Base-by-base conservation (phyloP, 2,329 filamentous ascomycete genomes). In the Hymenoscyphus occultus region DNA sequence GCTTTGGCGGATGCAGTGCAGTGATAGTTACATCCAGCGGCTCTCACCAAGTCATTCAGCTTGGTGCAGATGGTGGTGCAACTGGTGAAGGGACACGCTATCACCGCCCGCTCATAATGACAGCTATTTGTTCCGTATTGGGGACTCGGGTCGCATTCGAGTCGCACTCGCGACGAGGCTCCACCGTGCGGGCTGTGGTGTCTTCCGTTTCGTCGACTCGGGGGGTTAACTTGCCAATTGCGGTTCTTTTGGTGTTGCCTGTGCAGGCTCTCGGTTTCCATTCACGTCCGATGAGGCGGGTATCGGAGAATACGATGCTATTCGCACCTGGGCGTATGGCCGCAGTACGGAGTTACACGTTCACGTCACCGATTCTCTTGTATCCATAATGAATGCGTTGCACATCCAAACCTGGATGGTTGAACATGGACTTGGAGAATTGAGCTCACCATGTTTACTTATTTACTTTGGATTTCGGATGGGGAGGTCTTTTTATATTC, bases 41-140 rank as follows among this genome's bases (percentile, higher is more conserved):
- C 39, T 42, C 63, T 65, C 65, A 67, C 65, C 22, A 61, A 64
- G 56, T 48, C n/a, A 60, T 45, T 54, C 22, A 56, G 42, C 48
- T 39, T 32, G 19, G 19, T 42, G 58, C 35, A 9, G 35, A 35
- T 35, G 35, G 45, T 51, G 45, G 45, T 51, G 45, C 56, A 59
- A 59, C 39, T 59, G n/a, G 56, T 19, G 28, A n/a, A 40, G 19
- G 16, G 51, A 56, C n/a, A 19, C 51, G 31, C 51, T 56, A 45
- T 5, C 45, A n/a, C 5, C 22, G 12, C 45, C 19, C 45, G 45
- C 12, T 10, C 19, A 51, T 28, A 22, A n/a, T 51, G 45, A 51
- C 45, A 5, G 45, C 45, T 12, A 12, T 51, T 51, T n/a, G 12
- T 51, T 51, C 45, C 45, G n/a, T 51, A 51, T 51, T 51, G 45